phyloP scores from a whole-genome alignment of 805 yeast genomes.

The Blastobotrys chiropterorum region DNA sequence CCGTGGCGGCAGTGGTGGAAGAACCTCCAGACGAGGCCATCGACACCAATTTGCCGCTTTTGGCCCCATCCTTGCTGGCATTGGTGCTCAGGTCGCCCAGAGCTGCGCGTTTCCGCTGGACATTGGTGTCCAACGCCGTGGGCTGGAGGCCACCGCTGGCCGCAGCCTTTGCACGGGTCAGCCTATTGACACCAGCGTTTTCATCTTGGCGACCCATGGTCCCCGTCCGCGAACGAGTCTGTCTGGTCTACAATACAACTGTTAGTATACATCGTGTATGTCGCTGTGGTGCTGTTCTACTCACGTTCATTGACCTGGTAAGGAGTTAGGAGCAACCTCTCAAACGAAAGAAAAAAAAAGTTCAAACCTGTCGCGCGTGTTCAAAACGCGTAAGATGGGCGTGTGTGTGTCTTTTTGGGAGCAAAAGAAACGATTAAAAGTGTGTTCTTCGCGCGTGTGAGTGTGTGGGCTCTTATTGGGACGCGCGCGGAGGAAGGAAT shows the following conservation, averaged over 20 bases:
- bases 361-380: not conserved
- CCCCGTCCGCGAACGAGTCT: slow-evolving; percentile 11
- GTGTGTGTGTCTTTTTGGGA: no score
- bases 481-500: no score
- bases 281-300: not conserved
- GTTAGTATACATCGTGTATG: not conserved
- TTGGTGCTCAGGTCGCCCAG: slow-evolving; percentile 30
- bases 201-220: slow-evolving; percentile 7
- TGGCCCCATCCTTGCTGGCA: slow-evolving; percentile 17
- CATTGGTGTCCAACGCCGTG: slow-evolving; percentile 6
- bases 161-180: slow-evolving; percentile 16
- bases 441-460: not conserved
- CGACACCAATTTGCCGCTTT: not conserved
- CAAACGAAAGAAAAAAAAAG: not conserved
- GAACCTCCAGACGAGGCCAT: not conserved
- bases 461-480: not conserved
- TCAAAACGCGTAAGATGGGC: not conserved
- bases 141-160: slow-evolving; percentile 9
- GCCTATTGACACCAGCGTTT: slow-evolving; percentile 6
- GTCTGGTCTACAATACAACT: slow-evolving; percentile 2
- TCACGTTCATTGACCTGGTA: not conserved
- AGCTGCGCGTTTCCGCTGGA: slow-evolving; percentile 29
- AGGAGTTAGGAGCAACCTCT: not conserved
- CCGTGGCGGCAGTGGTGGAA: slow-evolving; percentile 4
- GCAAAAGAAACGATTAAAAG: not conserved